phyloP scores from a whole-genome alignment of 2,329 filamentous ascomycete genomes.

The Colletotrichum cuscutae region DNA sequence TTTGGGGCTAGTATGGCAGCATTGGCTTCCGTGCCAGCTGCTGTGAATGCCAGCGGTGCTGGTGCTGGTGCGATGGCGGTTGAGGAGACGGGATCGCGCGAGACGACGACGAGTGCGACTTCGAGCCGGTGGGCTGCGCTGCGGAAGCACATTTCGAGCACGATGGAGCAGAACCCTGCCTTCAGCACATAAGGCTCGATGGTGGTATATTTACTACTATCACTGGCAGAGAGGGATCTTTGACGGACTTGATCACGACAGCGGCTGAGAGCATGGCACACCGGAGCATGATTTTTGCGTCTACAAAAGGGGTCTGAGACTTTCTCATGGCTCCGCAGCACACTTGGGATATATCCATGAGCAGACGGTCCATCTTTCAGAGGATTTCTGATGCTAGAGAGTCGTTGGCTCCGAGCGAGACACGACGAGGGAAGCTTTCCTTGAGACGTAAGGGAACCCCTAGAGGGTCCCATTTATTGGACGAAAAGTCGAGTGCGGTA shows the following conservation, averaged over 20 bases:
- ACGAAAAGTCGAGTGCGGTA: too few relatives aligned
- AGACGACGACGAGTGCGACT: slow-evolving; percentile 46
- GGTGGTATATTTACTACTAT: not conserved
- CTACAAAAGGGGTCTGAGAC: too few relatives aligned
- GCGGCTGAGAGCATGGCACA: too few relatives aligned
- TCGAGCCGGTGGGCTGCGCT: slow-evolving; percentile 81
- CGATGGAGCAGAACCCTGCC: slow-evolving; percentile 88
- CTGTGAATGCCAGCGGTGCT: slow-evolving; percentile 37
- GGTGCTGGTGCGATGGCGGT: slow-evolving; percentile 30
- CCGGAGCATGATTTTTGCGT: too few relatives aligned
- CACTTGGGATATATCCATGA: too few relatives aligned
- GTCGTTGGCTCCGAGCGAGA: too few relatives aligned
- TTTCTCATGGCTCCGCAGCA: too few relatives aligned
- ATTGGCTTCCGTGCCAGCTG: slow-evolving; percentile 58
- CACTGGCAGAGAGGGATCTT: not conserved
- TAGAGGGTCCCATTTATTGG: too few relatives aligned
- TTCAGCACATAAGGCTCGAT: slow-evolving; percentile 57
- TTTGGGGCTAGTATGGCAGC: slow-evolving; percentile 87
- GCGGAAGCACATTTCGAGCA: slow-evolving; percentile 84
- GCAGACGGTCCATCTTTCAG: too few relatives aligned
- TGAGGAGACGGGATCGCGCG: slow-evolving; percentile 31
- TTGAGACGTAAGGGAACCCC: too few relatives aligned
- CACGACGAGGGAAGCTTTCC: too few relatives aligned
- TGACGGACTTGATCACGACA: not conserved
- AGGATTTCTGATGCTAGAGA: too few relatives aligned